These are phyloP conservation scores for Acacia crassicarpa DNA, from an alignment of 306 rosid genomes.

Conservation along the genomic window DNA sequence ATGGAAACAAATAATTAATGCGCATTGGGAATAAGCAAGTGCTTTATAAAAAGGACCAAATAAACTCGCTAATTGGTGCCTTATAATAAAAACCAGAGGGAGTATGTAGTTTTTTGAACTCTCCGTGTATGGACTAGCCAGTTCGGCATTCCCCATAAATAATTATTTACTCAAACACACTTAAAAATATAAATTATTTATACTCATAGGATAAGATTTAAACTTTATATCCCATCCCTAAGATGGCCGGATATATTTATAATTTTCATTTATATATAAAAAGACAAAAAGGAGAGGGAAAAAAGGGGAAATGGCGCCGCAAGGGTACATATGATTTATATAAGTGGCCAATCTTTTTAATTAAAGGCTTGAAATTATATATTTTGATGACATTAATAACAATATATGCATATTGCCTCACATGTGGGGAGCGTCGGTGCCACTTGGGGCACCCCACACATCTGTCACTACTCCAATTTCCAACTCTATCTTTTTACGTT, in stretches of 20 bases:
- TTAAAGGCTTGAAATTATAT: background rate
- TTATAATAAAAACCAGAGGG: too few relatives aligned
- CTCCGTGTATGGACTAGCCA: background rate
- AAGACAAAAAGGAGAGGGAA: background rate
- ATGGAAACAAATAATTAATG: too few relatives aligned
- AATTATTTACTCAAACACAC: background rate
- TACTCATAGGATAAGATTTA: too few relatives aligned
- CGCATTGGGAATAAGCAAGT: too few relatives aligned
- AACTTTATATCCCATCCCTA: background rate
- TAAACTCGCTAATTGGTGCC: too few relatives aligned
- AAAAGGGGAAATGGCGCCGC: background rate
- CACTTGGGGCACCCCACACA: background rate
- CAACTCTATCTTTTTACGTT: background rate
- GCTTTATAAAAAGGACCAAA: too few relatives aligned
- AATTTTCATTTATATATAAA: background rate
- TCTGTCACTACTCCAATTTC: background rate
- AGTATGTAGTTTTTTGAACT: background rate
- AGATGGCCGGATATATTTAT: background rate
- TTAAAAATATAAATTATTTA: too few relatives aligned
- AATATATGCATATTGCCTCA: too few relatives aligned
- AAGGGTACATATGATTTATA: background rate
- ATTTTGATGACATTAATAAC: background rate
- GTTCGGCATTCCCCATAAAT: too few relatives aligned
- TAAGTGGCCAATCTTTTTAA: background rate
- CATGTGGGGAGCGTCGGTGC: background rate